Base-by-base conservation (phyloP, 2,329 filamentous ascomycete genomes). In the Ophiostoma angusticollis region DNA sequence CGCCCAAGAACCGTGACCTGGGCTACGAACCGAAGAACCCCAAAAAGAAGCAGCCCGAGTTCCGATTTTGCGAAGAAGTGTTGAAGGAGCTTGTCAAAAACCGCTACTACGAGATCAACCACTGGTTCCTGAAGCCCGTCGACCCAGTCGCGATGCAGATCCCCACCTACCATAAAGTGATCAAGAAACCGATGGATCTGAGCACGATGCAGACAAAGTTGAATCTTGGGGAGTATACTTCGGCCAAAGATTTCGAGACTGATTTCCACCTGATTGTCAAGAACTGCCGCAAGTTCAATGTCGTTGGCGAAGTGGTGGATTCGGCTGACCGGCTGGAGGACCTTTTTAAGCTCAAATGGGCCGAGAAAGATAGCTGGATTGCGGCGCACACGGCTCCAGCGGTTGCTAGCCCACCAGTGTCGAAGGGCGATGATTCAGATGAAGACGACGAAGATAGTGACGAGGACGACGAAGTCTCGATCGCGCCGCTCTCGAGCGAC, bases 131-230 rank as follows among this genome's bases (percentile, higher is more conserved):
- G 51, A 63, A 72, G 7, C 83, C 91, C 0, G 91, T 98, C 16
- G 91, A 98, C 55, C 86, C 91, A 0, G 87, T 96, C 25, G 89
- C 87, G 1, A 65, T 96, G 39, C 86, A 89, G 55, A 95, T 96
- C 43, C 91, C 91, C 1, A 80, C 81, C 18, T 98, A 98, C 56
- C 84, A 91, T 57, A 85, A 81, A 52, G 68, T 96, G 45, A 86
- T 98, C 62, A 96, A 94, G 67, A 85, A 87, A 56, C 91, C 91
- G 0, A 98, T 96, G 89, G 89, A 98, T 57, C 67, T 95, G 35
- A 68, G 72, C 13, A 94, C 84, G n/a, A 81, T 94, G 53, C 68
- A 73, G 25, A 68, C 70, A 30, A 93, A 93, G 59, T 68, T 95
- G 29, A 75, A 80, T 49, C 67, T 68, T 11, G 85, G 86, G 19